A percentile compares a stretch with the other conserved stretches of the same genome.
These are phyloP conservation scores for Pythium monospermum DNA, from an alignment of 352 stramenopile species.

Conservation along the genomic window DNA sequence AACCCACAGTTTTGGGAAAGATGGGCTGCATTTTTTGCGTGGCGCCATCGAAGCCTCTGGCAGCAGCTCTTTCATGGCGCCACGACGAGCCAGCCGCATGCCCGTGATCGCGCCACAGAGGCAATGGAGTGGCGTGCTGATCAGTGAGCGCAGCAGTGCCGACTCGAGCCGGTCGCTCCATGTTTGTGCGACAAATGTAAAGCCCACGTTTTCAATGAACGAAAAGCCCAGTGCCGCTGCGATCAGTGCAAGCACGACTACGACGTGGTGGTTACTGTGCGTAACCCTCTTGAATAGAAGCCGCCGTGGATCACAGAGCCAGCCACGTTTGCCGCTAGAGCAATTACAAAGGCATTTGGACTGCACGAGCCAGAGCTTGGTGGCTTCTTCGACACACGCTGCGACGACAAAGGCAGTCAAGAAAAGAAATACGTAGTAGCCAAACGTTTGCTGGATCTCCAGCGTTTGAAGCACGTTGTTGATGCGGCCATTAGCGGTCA, in stretches of 20 bases:
- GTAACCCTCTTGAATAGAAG: constrained; percentile 38
- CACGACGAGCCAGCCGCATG: constrained; percentile 40
- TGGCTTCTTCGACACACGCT: constrained; percentile 51
- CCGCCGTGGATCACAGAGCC: constrained; percentile 45
- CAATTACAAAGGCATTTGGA: constrained; percentile 35
- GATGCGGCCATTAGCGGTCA: constrained; percentile 25
- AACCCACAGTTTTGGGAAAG: constrained; percentile 30
- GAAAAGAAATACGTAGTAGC: constrained; percentile 59
- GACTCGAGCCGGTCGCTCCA: constrained; percentile 31
- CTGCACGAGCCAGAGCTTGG: constrained; percentile 70
- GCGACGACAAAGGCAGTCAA: constrained; percentile 50
- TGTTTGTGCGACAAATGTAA: constrained; percentile 30
- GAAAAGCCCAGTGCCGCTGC: constrained; percentile 55
- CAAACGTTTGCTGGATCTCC: constrained; percentile 49
- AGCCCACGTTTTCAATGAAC: constrained; percentile 53
- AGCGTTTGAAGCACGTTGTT: constrained; percentile 41
- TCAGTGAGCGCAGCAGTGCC: constrained; percentile 33
- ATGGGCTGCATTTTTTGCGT: too few species aligned
- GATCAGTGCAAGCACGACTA: constrained; percentile 52
- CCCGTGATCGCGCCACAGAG: constrained; percentile 61
- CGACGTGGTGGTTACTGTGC: constrained; percentile 47
- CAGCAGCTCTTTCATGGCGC: too few species aligned
- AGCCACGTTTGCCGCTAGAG: constrained; percentile 7
- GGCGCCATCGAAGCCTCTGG: background rate
- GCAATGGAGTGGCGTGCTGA: constrained; percentile 54